Evolutionary conservation across 1,284 basidiomycete species (phyloP).

Genomic region (Sporisorium iseilematis-ciliati): DNA sequence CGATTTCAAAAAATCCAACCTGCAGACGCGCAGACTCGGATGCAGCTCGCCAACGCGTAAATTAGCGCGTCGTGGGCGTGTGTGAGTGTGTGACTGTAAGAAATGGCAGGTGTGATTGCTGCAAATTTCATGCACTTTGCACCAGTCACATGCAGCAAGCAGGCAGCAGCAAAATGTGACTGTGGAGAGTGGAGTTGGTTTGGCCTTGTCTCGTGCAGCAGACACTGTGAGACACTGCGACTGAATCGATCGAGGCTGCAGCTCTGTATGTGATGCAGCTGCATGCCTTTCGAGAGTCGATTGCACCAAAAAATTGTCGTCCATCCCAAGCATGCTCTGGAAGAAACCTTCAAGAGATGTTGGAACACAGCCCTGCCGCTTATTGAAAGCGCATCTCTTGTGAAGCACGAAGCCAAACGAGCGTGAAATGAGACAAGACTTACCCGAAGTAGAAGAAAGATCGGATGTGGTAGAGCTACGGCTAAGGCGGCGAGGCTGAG

Average conservation of each 20-base stretch:
- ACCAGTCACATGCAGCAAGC: conserved; percentile 8
- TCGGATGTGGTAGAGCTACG: conserved; percentile 43
- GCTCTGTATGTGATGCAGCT: background rate
- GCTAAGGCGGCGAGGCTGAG: conserved; percentile 28
- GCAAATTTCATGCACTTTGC: conserved; percentile 7
- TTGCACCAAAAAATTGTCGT: conserved; percentile 3
- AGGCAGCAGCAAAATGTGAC: conserved; percentile 17
- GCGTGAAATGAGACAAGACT: conserved; percentile 4
- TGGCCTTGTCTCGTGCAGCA: background rate
- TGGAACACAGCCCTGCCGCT: background rate
- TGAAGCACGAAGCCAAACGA: background rate
- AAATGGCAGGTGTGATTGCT: conserved; percentile 1
- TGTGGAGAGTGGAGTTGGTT: conserved; percentile 14
- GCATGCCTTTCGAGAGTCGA: background rate
- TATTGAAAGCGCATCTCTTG: background rate
- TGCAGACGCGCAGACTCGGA: background rate
- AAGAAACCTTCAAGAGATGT: background rate
- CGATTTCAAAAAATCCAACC: background rate
- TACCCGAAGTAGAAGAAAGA: conserved; percentile 30
- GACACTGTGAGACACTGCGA: too few species aligned
- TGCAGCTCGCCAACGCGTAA: conserved; percentile 32
- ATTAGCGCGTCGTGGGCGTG: conserved; percentile 48
- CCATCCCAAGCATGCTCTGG: conserved; percentile 4
- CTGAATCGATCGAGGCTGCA: conserved; percentile 27
- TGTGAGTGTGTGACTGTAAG: conserved; percentile 3